phyloP scores from a whole-genome alignment of 176 grass and related monocot genomes.

The Hordeum marinum region DNA sequence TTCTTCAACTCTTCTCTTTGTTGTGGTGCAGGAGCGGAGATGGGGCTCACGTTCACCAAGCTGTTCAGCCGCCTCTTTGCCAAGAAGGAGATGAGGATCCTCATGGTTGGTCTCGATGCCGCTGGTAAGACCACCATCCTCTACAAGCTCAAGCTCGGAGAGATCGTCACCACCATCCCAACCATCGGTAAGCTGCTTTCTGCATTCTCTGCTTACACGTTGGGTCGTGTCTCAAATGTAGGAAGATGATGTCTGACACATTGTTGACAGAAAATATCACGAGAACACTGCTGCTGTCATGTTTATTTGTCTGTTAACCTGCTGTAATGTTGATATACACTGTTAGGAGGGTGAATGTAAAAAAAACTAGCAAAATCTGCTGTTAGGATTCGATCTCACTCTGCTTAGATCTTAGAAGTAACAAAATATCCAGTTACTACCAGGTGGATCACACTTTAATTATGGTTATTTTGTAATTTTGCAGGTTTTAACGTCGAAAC shows the following conservation, averaged over 20 bases:
- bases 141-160: constrained; percentile 88
- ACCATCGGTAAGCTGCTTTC: constrained; percentile 60
- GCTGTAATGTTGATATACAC: neutral
- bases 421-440: neutral
- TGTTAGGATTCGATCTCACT: neutral
- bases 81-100: constrained; percentile 92
- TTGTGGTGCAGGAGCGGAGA: constrained; percentile 28
- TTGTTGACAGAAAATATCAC: neutral
- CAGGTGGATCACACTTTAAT: neutral
- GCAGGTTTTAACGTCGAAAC: constrained; percentile 87
- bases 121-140: constrained; percentile 94
- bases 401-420: neutral
- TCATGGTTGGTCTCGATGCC: constrained; percentile 84
- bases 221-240: neutral
- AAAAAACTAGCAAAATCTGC: neutral
- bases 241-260: neutral
- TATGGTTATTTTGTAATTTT: neutral
- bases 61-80: constrained; percentile 83
- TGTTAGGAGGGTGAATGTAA: neutral
- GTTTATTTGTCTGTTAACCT: neutral
- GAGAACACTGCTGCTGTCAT: neutral
- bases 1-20: neutral
- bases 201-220: neutral
- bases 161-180: constrained; percentile 90
- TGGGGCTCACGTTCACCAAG: constrained; percentile 81